Base-by-base conservation (phyloP, 2,329 filamentous ascomycete species). In the Cryphonectria naterciae region DNA sequence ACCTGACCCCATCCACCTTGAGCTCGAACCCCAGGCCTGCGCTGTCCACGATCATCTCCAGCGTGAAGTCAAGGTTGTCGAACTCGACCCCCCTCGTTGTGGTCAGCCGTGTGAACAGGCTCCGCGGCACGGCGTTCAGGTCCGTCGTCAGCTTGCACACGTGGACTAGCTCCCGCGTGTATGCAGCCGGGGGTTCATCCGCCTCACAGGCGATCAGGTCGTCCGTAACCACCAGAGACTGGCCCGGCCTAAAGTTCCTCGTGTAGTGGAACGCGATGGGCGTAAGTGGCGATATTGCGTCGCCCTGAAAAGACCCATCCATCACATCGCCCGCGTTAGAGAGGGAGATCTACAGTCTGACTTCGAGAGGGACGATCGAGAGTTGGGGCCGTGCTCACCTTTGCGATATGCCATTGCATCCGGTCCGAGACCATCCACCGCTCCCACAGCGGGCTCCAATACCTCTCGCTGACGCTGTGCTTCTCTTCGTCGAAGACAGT, bases 261-360 rank as follows among this genome's bases (percentile, higher is more conserved):
- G 93, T 95, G 81, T 95, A 95, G 83, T 95, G 92, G 81, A 95
- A 95, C 2, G 91, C 92, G 71, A 95, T 91, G 0, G 93, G 92
- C 1, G 88, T 85, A 0, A 89, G 83, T n/a, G 92, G 90, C 10
- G 91, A 94, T 52, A 95, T 87, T 52, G 92, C 88, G 75, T 93
- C 92, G 70, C 91, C 92, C 90, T 92, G 73, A 22, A 22, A 49
- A 52, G 11, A 32, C 32, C 32, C 15, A 10, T 35, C 25, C 15
- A 19, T 22, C 22, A 25, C 35, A 25, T 25, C 35, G 65, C 70
- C 41, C 62, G 67, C 41, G 8, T 65, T 49, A 63, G 25, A 41
- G 32, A 35, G 17, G 3, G 17, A 54, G 4, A 13, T 19, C 43
- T 19, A 19, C 19, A 1, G 46, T 4, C 11, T 10, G 35, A n/a